phyloP scores from a whole-genome alignment of 2,329 filamentous ascomycete species.

The Aotearoamyces nothofagi region DNA sequence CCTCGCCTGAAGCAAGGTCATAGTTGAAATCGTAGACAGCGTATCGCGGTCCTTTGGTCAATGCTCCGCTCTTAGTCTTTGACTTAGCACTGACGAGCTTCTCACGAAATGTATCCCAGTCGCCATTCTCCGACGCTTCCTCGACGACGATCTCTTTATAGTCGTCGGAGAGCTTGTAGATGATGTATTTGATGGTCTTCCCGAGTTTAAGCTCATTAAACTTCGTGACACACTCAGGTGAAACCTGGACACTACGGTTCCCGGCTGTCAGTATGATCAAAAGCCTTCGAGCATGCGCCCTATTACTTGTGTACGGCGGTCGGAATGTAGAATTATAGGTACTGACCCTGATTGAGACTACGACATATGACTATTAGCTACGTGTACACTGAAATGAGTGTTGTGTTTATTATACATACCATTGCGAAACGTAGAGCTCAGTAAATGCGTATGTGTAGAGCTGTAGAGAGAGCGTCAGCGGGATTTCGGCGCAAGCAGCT shows the following conservation, averaged over 20 bases:
- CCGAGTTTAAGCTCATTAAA: slow-evolving; percentile 76
- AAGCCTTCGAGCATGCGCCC: not conserved
- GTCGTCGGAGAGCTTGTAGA: slow-evolving; percentile 78
- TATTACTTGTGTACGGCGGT: no score
- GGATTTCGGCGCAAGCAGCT: not conserved
- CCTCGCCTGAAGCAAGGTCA: slow-evolving; percentile 55
- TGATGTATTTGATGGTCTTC: slow-evolving; percentile 74
- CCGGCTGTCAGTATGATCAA: not conserved
- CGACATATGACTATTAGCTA: no score
- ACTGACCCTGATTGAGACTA: slow-evolving; percentile 58
- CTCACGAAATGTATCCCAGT: slow-evolving; percentile 62
- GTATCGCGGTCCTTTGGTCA: slow-evolving; percentile 60
- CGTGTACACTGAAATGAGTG: no score
- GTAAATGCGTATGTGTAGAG: not conserved
- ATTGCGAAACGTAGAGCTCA: slow-evolving; percentile 6
- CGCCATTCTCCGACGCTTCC: slow-evolving; percentile 47
- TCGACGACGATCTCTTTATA: slow-evolving; percentile 72
- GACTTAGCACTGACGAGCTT: slow-evolving; percentile 60
- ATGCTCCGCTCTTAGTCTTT: slow-evolving; percentile 50
- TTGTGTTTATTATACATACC: slow-evolving; percentile 6
- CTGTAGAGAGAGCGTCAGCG: not conserved
- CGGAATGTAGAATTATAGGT: no score
- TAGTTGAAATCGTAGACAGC: slow-evolving; percentile 80
- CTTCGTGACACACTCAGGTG: slow-evolving; percentile 50
- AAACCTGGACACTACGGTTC: slow-evolving; percentile 48